Percentiles rank a stretch among this genome's conserved stretches.
Conservation (phyloP, 1,284 basidiomycete species). For the Paramarasmius palmivorus region DNA sequence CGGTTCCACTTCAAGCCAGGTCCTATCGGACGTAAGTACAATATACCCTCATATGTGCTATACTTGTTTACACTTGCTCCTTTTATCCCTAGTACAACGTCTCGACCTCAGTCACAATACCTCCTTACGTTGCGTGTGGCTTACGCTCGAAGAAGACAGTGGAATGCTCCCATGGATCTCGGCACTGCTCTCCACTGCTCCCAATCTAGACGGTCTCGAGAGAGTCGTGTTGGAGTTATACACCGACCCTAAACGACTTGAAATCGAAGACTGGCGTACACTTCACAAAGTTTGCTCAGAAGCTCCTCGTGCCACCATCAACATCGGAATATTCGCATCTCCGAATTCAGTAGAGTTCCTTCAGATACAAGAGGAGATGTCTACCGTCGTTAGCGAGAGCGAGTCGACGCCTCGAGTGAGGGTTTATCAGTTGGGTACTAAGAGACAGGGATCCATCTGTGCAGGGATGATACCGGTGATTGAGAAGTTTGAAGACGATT, state of each 20-base stretch:
- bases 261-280: constrained; percentile 22
- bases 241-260: constrained; percentile 31
- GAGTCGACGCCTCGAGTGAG: constrained; percentile 22
- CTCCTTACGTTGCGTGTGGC: constrained; percentile 34
- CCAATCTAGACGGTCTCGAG: constrained; percentile 25
- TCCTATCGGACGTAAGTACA: constrained; percentile 35
- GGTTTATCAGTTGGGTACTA: constrained; percentile 40
- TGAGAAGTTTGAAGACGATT: background rate
- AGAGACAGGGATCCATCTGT: constrained; percentile 28
- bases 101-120: constrained; percentile 35
- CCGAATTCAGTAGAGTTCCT: constrained; percentile 32
- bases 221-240: constrained; percentile 39
- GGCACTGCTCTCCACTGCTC: constrained; percentile 29
- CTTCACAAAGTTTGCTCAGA: constrained; percentile 3
- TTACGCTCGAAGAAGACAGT: constrained; percentile 39
- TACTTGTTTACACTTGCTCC: constrained; percentile 7
- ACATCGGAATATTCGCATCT: constrained; percentile 40
- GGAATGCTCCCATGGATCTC: constrained; percentile 36
- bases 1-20: constrained; percentile 44
- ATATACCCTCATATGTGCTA: no score
- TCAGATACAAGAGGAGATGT: constrained; percentile 30
- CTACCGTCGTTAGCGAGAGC: constrained; percentile 21
- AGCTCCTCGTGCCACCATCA: constrained; percentile 23
- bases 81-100: constrained; percentile 28
- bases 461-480: background rate